Evolutionary conservation across 1,139 yeast species (phyloP).

Genomic region (Geotrichum cucujoidarum): DNA sequence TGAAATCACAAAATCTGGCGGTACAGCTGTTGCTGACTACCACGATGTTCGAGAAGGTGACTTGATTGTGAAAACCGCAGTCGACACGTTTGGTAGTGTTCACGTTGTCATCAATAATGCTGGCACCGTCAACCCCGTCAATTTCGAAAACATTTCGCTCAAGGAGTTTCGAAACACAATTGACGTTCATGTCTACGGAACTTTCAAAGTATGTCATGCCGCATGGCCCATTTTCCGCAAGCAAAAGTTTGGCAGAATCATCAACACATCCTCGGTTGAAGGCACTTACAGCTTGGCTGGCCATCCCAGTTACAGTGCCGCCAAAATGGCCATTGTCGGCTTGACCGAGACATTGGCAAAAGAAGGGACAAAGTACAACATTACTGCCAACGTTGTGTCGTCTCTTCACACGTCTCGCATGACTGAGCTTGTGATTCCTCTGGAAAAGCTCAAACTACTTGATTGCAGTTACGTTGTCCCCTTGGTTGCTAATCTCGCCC

Average conservation of each 20-base stretch:
- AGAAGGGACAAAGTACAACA: conserved; percentile 85
- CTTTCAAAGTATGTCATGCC: conserved; percentile 77
- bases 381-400: conserved; percentile 79
- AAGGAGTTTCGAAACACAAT: conserved; percentile 73
- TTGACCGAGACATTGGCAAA: conserved; percentile 91
- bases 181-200: conserved; percentile 86
- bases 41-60: conserved; percentile 87
- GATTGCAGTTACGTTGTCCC: conserved; percentile 90
- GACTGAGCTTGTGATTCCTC: conserved; percentile 89
- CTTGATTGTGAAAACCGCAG: conserved; percentile 79
- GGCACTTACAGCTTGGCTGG: conserved; percentile 96
- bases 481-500: conserved; percentile 73
- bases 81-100: conserved; percentile 80
- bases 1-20: conserved; percentile 72
- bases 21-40: conserved; percentile 88
- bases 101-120: conserved; percentile 91
- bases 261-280: conserved; percentile 94
- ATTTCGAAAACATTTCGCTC: conserved; percentile 73
- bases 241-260: conserved; percentile 80
- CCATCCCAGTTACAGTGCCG: conserved; percentile 92
- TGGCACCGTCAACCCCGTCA: conserved; percentile 70
- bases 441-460: conserved; percentile 71
- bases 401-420: conserved; percentile 94
- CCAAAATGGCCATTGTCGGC: conserved; percentile 85
- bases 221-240: conserved; percentile 90